Conservation (phyloP, 345 rosid species). For the Capsella bursapastoris region DNA sequence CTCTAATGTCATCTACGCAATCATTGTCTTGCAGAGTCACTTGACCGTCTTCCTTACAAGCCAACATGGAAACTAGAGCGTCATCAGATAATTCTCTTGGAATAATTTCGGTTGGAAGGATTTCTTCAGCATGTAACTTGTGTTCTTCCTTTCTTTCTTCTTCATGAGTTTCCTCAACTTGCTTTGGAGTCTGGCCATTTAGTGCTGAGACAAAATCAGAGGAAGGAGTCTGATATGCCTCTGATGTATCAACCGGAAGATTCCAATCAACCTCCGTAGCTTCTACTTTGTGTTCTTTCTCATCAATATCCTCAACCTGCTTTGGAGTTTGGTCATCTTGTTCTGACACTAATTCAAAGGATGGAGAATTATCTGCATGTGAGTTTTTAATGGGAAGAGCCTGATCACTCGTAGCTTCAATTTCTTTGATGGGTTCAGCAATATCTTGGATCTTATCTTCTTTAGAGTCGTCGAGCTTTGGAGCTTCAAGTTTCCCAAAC, state of each 20-base stretch:
- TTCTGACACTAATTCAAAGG: conserved; percentile 30
- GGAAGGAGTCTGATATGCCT: conserved; percentile 3
- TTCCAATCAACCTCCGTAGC: conserved; percentile 3
- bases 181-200: conserved; percentile 30
- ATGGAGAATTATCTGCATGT: background rate
- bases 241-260: conserved; percentile 18
- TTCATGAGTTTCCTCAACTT: conserved; percentile 16
- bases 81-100: conserved; percentile 35
- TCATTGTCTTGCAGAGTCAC: conserved; percentile 33
- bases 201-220: conserved; percentile 27
- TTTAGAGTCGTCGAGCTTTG: conserved; percentile 30
- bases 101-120: conserved; percentile 14
- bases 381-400: conserved; percentile 14
- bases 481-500: conserved; percentile 3
- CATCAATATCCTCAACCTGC: conserved; percentile 14
- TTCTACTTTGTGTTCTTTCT: conserved; percentile 19
- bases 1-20: conserved; percentile 11
- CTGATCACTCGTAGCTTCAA: conserved; percentile 26
- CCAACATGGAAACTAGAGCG: conserved; percentile 35
- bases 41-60: conserved; percentile 31
- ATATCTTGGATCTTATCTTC: conserved; percentile 26
- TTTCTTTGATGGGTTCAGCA: background rate
- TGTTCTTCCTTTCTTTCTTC: conserved; percentile 28
- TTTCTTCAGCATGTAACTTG: conserved; percentile 27
- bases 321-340: conserved; percentile 33